A percentile compares a stretch with the other conserved stretches of the same genome.
Evolutionary conservation across 441 rosid genomes (phyloP).

Genomic region (Croton laevigatus): DNA sequence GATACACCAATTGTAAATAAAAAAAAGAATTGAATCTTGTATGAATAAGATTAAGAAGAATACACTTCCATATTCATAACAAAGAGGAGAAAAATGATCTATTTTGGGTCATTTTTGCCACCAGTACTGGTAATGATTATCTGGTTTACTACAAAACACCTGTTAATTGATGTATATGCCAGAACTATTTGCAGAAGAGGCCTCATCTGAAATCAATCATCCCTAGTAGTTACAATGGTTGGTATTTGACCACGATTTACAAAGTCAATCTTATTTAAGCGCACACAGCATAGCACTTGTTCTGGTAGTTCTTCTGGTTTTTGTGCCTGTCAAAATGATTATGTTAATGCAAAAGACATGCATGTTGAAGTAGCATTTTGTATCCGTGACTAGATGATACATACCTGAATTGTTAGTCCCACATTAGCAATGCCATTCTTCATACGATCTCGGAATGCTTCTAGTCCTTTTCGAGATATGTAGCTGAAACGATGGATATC

Average conservation of each 20-base stretch:
- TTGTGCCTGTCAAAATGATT: constrained; percentile 52
- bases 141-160: constrained; percentile 14
- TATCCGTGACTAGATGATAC: constrained; percentile 2
- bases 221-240: constrained; percentile 50
- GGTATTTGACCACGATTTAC: constrained; percentile 75
- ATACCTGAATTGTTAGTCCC: constrained; percentile 85
- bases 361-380: background rate
- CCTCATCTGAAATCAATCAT: constrained; percentile 27
- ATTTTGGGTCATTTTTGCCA: background rate
- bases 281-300: constrained; percentile 67
- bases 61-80: background rate
- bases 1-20: background rate
- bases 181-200: constrained; percentile 2
- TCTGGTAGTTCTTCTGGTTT: constrained; percentile 87
- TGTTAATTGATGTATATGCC: background rate
- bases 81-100: background rate
- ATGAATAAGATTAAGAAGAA: background rate
- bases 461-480: constrained; percentile 86
- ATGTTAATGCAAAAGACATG: background rate
- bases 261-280: constrained; percentile 72
- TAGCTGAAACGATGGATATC: constrained; percentile 84
- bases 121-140: constrained; percentile 8
- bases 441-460: constrained; percentile 69
- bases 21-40: background rate
- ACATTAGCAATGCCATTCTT: constrained; percentile 62